Base-by-base conservation (phyloP, 2,329 filamentous ascomycete species). In the Leptosphaerulina australis region DNA sequence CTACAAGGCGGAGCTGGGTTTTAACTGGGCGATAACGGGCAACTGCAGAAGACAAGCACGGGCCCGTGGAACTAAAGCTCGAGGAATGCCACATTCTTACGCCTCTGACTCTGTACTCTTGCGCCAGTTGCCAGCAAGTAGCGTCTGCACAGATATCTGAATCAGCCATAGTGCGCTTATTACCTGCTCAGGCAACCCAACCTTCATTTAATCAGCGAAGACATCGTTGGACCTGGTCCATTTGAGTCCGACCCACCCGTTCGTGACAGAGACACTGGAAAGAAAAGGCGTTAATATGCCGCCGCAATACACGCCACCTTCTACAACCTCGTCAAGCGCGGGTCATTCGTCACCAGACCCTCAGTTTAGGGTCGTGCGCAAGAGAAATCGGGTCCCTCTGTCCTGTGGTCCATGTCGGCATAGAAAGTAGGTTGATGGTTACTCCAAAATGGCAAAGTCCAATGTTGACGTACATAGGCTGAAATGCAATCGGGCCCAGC, bases 351-450 rank as follows among this genome's bases (percentile, higher is more conserved):
- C 92, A 29, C 91, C 91, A 25, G 90, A 96, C 71, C 85, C 89
- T 44, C 88, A 93, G 60, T 96, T 90, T 67, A 85, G 90, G 63
- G 87, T 97, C 40, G 89, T 97, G 52, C 87, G 93, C 60, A 96
- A 95, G 78, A 85, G 93, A 71, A 97, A 97, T 68, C 83, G 93
- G 52, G 87, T 97, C 12, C 93, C 93, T 36, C 80, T 97, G 39
- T 97, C 91, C 66, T 97, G 93, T 72, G 90, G 87, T 60, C 90
- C 92, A 24, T 97, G 93, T 74, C 83, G 93, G 69, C 89, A 92
- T 65, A 86, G 92, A 77, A 97, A 97, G 90, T 94, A 78, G 77
- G 55, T 41, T n/a, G 6, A 18, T 14, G 14, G n/a, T n/a, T 0
- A 5, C 14, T 4, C 17, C 1, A 10, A 3, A 5, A 14, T 3